A percentile compares a stretch with the other conserved stretches of the same genome.
These are phyloP conservation scores for Penicillium sp. DNA, from an alignment of 2,329 filamentous ascomycete genomes.

Conservation along the genomic window DNA sequence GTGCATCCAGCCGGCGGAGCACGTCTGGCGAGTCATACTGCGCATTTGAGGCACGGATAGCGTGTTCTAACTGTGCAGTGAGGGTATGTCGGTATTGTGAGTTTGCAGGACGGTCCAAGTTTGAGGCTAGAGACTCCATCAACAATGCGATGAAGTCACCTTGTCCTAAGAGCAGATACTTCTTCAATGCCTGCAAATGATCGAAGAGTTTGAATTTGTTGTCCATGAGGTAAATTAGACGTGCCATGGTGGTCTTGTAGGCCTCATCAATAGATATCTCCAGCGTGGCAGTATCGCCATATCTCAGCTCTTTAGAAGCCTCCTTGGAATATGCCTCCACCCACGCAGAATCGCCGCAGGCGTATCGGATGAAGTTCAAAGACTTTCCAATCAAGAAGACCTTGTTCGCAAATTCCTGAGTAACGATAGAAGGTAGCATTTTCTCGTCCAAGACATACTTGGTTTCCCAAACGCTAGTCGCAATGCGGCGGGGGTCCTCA, in stretches of 20 bases:
- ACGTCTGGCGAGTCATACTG: constrained; percentile 94
- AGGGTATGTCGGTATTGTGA: constrained; percentile 95
- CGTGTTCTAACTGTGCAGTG: constrained; percentile 96
- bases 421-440: constrained; percentile 93
- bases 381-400: constrained; percentile 98
- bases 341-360: constrained; percentile 91
- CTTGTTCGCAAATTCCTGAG: constrained; percentile 89
- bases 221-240: constrained; percentile 89
- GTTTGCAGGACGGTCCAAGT: constrained; percentile 92
- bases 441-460: constrained; percentile 84
- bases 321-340: constrained; percentile 93
- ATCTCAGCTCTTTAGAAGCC: constrained; percentile 85
- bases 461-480: constrained; percentile 95
- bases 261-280: constrained; percentile 95
- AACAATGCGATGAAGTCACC: constrained; percentile 96
- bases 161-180: constrained; percentile 90
- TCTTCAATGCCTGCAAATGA: constrained; percentile 87
- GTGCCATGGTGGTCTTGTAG: constrained; percentile 96
- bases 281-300: constrained; percentile 88
- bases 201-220: constrained; percentile 94
- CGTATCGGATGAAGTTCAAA: constrained; percentile 95
- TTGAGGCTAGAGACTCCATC: constrained; percentile 93
- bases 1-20: constrained; percentile 86
- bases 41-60: constrained; percentile 93
- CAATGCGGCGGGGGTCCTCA: constrained; percentile 49